Percentiles rank a stretch among this genome's conserved stretches.
Conservation (phyloP, 129 eudicot genomes). For the Smallanthus sonchifolius region DNA sequence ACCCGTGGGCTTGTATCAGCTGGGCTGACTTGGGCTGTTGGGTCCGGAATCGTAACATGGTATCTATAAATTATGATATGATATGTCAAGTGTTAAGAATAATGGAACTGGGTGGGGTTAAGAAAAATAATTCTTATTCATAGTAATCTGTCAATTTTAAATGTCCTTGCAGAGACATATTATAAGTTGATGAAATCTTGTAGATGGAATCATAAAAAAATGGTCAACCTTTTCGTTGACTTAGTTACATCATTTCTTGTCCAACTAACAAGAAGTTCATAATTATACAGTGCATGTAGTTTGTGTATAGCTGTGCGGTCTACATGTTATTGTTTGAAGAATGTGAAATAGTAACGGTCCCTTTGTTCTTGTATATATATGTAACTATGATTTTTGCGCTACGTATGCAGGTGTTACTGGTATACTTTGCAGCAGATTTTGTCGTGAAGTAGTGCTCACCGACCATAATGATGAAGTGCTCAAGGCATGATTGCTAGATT, state of each 20-base stretch:
- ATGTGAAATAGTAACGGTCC: neutral
- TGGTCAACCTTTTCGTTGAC: neutral
- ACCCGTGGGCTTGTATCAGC: too few species aligned
- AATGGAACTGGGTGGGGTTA: neutral
- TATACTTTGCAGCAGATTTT: slow-evolving; percentile 76
- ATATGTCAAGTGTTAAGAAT: neutral
- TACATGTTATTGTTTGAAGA: neutral
- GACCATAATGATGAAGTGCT: slow-evolving; percentile 96
- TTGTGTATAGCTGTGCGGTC: neutral
- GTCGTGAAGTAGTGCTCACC: slow-evolving; percentile 60
- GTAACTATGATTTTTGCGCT: neutral
- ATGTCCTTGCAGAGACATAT: neutral
- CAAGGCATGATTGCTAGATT: slow-evolving; percentile 59
- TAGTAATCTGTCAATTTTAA: neutral
- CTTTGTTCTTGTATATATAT: neutral
- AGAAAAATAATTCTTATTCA: neutral
- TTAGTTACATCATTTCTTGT: neutral
- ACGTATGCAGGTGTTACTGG: slow-evolving; percentile 73
- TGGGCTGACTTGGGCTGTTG: too few species aligned
- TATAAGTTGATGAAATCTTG: neutral
- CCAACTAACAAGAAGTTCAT: neutral
- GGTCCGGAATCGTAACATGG: too few species aligned
- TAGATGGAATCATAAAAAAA: neutral
- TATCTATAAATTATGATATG: neutral
- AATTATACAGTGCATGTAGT: neutral